A percentile compares a stretch with the other conserved stretches of the same genome.
phyloP scores from a whole-genome alignment of 331 rosid genomes.

The Telfairia occidentalis region DNA sequence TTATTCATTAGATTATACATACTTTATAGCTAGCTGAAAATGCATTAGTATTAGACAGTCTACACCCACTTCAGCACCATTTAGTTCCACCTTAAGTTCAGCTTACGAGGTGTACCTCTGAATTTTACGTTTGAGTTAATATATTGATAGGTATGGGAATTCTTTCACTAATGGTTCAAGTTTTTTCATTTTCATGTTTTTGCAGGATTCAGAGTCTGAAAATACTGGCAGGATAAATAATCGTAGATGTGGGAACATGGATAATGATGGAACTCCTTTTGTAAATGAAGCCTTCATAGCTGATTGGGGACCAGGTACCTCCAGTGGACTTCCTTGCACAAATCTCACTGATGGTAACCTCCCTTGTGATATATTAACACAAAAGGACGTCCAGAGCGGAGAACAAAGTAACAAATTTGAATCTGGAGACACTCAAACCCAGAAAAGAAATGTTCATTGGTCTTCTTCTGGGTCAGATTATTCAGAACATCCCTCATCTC shows the following conservation, averaged over 20 bases:
- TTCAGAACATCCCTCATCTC: slow-evolving; percentile 33
- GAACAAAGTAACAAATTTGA: slow-evolving; percentile 20
- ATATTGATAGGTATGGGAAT: not conserved
- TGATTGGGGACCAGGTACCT: slow-evolving; percentile 61
- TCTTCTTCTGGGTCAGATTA: slow-evolving; percentile 27
- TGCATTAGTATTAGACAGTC: not conserved
- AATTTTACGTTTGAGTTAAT: not conserved
- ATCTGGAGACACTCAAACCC: slow-evolving; percentile 32
- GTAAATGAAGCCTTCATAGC: slow-evolving; percentile 76
- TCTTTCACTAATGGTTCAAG: not conserved
- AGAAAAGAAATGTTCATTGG: slow-evolving; percentile 25
- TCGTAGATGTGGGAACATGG: slow-evolving; percentile 30
- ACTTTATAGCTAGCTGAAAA: not conserved
- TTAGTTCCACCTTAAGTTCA: not conserved
- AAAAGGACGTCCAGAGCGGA: slow-evolving; percentile 20
- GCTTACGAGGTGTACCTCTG: not conserved
- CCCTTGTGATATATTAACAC: slow-evolving; percentile 24
- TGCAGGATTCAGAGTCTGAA: slow-evolving; percentile 58
- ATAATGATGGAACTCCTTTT: slow-evolving; percentile 47
- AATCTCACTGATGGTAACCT: slow-evolving; percentile 32
- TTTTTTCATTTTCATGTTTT: slow-evolving; percentile 12
- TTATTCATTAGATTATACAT: not conserved
- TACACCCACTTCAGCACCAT: not conserved
- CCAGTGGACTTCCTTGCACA: slow-evolving; percentile 24
- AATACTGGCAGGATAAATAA: slow-evolving; percentile 25